A percentile compares a stretch with the other conserved stretches of the same genome.
Conservation (phyloP, 2,329 filamentous ascomycete species). For the Daldinia sp. region DNA sequence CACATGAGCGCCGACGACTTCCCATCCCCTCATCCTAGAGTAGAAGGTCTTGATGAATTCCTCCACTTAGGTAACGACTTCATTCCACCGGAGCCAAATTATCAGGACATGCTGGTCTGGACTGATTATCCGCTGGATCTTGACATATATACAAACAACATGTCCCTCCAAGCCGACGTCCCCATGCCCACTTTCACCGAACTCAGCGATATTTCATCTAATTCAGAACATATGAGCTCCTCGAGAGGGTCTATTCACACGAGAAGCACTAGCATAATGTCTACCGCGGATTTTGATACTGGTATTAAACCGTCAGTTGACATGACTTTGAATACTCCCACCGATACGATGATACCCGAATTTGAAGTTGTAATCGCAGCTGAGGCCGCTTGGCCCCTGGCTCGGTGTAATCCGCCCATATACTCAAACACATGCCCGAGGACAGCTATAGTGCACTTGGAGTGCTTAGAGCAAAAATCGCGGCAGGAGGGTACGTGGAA, state of each 20-base stretch:
- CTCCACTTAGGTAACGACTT: slow-evolving; percentile 56
- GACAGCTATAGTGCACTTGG: slow-evolving; percentile 64
- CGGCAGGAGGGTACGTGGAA: slow-evolving; percentile 62
- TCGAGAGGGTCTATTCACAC: slow-evolving; percentile 61
- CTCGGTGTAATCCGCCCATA: slow-evolving; percentile 61
- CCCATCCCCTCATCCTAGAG: slow-evolving; percentile 54
- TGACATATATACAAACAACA: slow-evolving; percentile 55
- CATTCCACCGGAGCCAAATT: slow-evolving; percentile 53
- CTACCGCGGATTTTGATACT: slow-evolving; percentile 55
- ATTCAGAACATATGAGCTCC: slow-evolving; percentile 59
- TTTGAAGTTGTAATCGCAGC: slow-evolving; percentile 62
- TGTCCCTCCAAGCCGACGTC: slow-evolving; percentile 54
- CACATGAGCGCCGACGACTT: slow-evolving; percentile 54
- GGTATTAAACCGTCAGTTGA: slow-evolving; percentile 50
- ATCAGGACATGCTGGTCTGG: slow-evolving; percentile 61
- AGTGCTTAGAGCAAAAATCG: slow-evolving; percentile 63
- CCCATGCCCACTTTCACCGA: slow-evolving; percentile 55
- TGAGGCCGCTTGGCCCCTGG: slow-evolving; percentile 64
- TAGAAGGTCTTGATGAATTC: slow-evolving; percentile 58
- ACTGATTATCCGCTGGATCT: slow-evolving; percentile 59
- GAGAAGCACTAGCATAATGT: slow-evolving; percentile 62
- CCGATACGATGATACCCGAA: slow-evolving; percentile 56
- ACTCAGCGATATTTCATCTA: slow-evolving; percentile 57
- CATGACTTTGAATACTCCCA: slow-evolving; percentile 46
- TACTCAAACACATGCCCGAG: slow-evolving; percentile 61